A percentile compares a stretch with the other conserved stretches of the same genome.
Evolutionary conservation across 306 rosid species (phyloP).

Genomic region (Vicia faba): DNA sequence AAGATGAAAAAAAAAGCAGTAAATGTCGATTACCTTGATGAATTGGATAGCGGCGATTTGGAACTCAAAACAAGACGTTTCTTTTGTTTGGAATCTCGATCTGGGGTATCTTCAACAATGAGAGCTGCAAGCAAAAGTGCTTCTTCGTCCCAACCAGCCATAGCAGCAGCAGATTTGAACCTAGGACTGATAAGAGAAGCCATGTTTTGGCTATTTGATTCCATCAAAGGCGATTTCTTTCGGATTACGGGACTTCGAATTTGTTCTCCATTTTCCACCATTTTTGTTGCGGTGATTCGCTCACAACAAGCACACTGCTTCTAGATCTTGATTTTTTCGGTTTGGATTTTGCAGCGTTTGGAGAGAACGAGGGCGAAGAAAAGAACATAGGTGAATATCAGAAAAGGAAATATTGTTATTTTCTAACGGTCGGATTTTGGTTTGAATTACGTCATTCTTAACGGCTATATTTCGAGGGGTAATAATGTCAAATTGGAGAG

Average conservation of each 20-base stretch:
- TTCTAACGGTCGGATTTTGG: not conserved
- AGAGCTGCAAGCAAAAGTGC: slow-evolving; percentile 68
- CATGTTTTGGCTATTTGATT: slow-evolving; percentile 37
- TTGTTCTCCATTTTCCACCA: slow-evolving; percentile 55
- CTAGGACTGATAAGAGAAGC: slow-evolving; percentile 62
- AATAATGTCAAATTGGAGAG: not conserved
- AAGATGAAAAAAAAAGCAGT: not conserved
- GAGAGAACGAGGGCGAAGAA: not conserved
- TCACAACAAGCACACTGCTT: not conserved
- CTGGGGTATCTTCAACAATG: slow-evolving; percentile 86
- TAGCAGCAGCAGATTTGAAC: slow-evolving; percentile 86
- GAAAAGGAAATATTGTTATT: not conserved
- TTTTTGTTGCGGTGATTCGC: slow-evolving; percentile 10
- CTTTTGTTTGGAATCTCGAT: slow-evolving; percentile 54
- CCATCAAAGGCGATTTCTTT: slow-evolving; percentile 15
- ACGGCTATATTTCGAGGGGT: not conserved
- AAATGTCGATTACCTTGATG: slow-evolving; percentile 52
- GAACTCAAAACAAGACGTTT: slow-evolving; percentile 48
- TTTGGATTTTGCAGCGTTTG: not conserved
- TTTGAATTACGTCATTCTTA: not conserved
- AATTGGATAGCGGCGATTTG: slow-evolving; percentile 68
- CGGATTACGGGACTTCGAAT: slow-evolving; percentile 41
- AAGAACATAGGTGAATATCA: not conserved
- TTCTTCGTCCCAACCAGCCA: slow-evolving; percentile 99
- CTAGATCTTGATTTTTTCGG: not conserved